A percentile compares a stretch with the other conserved stretches of the same genome.
These are phyloP conservation scores for Boletus semigastroideus DNA, from an alignment of 1,284 basidiomycete species.

Conservation along the genomic window DNA sequence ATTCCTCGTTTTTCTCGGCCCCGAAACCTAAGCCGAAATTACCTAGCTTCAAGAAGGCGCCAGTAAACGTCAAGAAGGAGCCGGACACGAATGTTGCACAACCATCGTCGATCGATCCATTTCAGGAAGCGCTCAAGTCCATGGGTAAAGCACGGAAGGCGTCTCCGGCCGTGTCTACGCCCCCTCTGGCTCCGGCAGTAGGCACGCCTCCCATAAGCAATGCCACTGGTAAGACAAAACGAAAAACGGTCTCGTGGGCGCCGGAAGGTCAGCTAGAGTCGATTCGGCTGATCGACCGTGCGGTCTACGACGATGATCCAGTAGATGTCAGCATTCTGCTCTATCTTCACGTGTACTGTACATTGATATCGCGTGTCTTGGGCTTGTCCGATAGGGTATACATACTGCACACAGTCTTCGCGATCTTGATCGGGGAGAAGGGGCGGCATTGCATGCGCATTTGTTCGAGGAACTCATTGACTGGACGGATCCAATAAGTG, in stretches of 20 bases:
- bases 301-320: conserved; percentile 81
- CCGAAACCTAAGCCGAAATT: conserved; percentile 79
- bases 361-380: conserved; percentile 49
- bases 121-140: conserved; percentile 74
- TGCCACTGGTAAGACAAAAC: conserved; percentile 54
- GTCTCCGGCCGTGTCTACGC: conserved; percentile 47
- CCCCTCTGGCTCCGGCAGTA: conserved; percentile 33
- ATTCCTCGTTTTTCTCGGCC: conserved; percentile 81
- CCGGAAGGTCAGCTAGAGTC: conserved; percentile 68
- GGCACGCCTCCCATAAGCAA: conserved; percentile 37
- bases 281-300: conserved; percentile 75
- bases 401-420: conserved; percentile 68
- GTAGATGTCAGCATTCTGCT: conserved; percentile 66
- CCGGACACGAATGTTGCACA: conserved; percentile 63
- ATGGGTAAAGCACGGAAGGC: conserved; percentile 62
- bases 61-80: conserved; percentile 51
- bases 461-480: conserved; percentile 81
- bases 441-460: conserved; percentile 75
- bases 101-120: conserved; percentile 73
- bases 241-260: conserved; percentile 75
- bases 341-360: conserved; percentile 48
- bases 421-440: conserved; percentile 81
- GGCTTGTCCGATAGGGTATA: conserved; percentile 54
- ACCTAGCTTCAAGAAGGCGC: conserved; percentile 78
- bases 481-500: conserved; percentile 77